Evolutionary conservation across 169 alveolate species (phyloP).

Genomic region (Plasmodium gaboni): DNA sequence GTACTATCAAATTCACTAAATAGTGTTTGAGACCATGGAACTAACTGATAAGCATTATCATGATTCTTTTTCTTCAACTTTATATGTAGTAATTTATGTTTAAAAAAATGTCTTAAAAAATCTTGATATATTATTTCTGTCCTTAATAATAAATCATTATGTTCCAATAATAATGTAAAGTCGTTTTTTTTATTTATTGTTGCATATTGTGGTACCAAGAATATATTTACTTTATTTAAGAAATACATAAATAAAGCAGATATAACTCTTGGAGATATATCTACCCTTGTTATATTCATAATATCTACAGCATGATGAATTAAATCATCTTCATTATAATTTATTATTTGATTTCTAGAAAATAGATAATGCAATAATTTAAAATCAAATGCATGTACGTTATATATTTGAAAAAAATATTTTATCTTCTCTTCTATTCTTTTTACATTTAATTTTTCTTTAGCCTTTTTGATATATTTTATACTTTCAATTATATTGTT

Average conservation of each 20-base stretch:
- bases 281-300: constrained; percentile 40
- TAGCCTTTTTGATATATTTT: constrained; percentile 25
- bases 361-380: constrained; percentile 28
- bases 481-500: constrained; percentile 14
- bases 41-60: background rate
- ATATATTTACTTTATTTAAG: constrained; percentile 27
- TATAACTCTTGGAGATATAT: constrained; percentile 43
- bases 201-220: constrained; percentile 30
- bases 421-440: constrained; percentile 28
- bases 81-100: background rate
- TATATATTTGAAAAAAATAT: constrained; percentile 6
- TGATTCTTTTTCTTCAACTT: background rate
- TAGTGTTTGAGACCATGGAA: constrained; percentile 34
- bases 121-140: constrained; percentile 26
- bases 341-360: constrained; percentile 21
- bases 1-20: constrained; percentile 26
- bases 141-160: constrained; percentile 24
- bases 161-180: constrained; percentile 11
- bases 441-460: constrained; percentile 27
- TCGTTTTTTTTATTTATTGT: background rate
- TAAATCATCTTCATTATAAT: constrained; percentile 41
- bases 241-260: constrained; percentile 20
- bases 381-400: constrained; percentile 20
- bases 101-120: constrained; percentile 22
- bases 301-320: constrained; percentile 21